These are phyloP conservation scores for Clavulina sp. DNA, from an alignment of 768 basidiomycete species.

Conservation along the genomic window DNA sequence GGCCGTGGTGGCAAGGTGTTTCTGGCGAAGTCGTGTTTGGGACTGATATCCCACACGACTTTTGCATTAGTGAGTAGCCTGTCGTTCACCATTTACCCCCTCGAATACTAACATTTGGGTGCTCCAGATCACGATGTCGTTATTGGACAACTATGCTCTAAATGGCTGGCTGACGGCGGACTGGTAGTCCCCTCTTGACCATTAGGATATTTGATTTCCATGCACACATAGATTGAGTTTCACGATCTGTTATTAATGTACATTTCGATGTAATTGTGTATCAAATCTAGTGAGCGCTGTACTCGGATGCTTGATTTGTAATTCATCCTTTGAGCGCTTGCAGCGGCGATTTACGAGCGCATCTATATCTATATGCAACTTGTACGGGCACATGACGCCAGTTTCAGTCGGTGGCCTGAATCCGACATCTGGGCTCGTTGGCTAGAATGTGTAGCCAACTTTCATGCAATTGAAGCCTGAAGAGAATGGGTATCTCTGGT, in stretches of 20 bases:
- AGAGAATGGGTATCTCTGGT: neutral
- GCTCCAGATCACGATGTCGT: neutral
- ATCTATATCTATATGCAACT: no score
- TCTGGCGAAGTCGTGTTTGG: conserved; percentile 18
- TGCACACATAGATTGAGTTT: neutral
- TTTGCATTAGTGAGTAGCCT: conserved; percentile 44
- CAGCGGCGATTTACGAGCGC: no score
- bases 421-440: no score
- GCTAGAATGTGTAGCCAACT: neutral
- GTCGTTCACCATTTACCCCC: neutral
- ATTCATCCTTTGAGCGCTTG: no score
- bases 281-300: no score
- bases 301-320: no score
- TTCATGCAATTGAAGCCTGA: neutral
- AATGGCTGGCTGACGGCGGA: neutral
- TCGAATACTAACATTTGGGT: neutral
- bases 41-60: conserved; percentile 43
- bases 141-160: neutral
- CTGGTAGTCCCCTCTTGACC: neutral
- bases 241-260: neutral
- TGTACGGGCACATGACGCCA: no score
- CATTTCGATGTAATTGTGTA: no score
- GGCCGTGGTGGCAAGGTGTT: conserved; percentile 22
- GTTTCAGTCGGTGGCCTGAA: no score
- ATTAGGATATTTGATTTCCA: neutral